Conservation (phyloP, 2,329 filamentous ascomycete species). For the Fusarium brachygibbosum region DNA sequence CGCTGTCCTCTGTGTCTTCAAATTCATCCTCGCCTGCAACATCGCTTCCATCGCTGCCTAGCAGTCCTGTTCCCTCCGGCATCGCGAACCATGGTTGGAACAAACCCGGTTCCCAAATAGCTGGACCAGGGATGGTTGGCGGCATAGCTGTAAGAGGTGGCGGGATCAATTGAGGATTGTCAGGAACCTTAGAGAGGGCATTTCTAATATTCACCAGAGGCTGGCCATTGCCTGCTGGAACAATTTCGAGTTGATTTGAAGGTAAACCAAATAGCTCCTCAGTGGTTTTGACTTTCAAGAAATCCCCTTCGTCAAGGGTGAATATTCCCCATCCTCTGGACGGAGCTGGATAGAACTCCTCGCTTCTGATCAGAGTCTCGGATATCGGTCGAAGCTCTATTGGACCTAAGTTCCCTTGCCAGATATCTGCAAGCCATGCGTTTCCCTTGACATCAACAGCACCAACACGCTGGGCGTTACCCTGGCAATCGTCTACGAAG, state of each 20-base stretch:
- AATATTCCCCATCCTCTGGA: slow-evolving; percentile 65
- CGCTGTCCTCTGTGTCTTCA: slow-evolving; percentile 41
- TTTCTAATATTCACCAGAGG: slow-evolving; percentile 48
- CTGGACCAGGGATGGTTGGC: slow-evolving; percentile 1
- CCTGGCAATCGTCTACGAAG: slow-evolving; percentile 62
- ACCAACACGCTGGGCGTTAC: slow-evolving; percentile 64
- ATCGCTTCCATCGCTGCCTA: slow-evolving; percentile 35
- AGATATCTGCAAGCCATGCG: slow-evolving; percentile 67
- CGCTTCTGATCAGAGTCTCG: slow-evolving; percentile 46
- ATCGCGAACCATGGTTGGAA: slow-evolving; percentile 25
- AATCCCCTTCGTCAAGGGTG: slow-evolving; percentile 60
- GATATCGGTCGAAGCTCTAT: slow-evolving; percentile 47
- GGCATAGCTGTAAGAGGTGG: slow-evolving; percentile 3
- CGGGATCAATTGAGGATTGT: slow-evolving; percentile 49
- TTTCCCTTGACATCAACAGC: slow-evolving; percentile 65
- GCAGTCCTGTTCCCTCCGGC: slow-evolving; percentile 21
- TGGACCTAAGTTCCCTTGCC: slow-evolving; percentile 54
- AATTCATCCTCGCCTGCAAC: slow-evolving; percentile 32
- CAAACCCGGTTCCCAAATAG: slow-evolving; percentile 27
- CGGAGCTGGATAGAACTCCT: slow-evolving; percentile 48
- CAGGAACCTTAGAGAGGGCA: slow-evolving; percentile 46
- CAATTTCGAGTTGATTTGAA: slow-evolving; percentile 32
- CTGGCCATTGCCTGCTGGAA: slow-evolving; percentile 34
- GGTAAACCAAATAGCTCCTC: slow-evolving; percentile 54
- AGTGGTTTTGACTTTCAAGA: slow-evolving; percentile 55